phyloP scores from a whole-genome alignment of 306 rosid genomes.

The Vigna angularis region DNA sequence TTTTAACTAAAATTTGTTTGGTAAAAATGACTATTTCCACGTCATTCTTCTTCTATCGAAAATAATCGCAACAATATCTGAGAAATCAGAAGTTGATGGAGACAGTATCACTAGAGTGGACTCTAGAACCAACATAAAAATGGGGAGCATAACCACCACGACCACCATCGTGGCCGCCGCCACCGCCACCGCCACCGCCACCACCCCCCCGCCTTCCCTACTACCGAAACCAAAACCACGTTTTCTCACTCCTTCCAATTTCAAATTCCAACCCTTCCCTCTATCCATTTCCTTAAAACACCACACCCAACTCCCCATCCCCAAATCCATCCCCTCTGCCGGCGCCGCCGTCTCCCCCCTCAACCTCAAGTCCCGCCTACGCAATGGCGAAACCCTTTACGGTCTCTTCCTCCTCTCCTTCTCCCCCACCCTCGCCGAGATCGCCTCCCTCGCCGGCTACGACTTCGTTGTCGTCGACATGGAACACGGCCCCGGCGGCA shows the following conservation, averaged over 20 bases:
- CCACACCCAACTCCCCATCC: slow-evolving; percentile 27
- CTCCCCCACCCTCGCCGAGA: slow-evolving; percentile 88
- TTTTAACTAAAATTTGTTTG: no score
- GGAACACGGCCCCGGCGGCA: slow-evolving; percentile 86
- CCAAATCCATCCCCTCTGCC: slow-evolving; percentile 49
- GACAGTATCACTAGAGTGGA: not conserved
- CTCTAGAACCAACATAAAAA: not conserved
- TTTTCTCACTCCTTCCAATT: not conserved
- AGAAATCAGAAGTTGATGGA: not conserved
- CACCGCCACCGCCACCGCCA: not conserved
- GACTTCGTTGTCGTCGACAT: slow-evolving; percentile 83
- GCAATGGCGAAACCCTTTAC: slow-evolving; percentile 71
- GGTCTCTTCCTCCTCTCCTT: slow-evolving; percentile 79
- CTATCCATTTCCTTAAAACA: slow-evolving; percentile 27
- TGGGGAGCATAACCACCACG: slow-evolving; percentile 29
- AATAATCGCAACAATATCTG: not conserved
- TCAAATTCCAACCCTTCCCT: slow-evolving; percentile 18
- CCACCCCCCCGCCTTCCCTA: slow-evolving; percentile 6
- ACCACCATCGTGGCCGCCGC: not conserved
- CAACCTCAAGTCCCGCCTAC: slow-evolving; percentile 74
- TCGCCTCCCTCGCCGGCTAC: slow-evolving; percentile 77
- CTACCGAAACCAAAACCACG: not conserved
- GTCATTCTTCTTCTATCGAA: no score
- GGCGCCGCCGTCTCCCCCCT: slow-evolving; percentile 9
- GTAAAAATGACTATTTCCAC: no score